Conservation (phyloP, 768 basidiomycete species). For the Phylloporus sp. region DNA sequence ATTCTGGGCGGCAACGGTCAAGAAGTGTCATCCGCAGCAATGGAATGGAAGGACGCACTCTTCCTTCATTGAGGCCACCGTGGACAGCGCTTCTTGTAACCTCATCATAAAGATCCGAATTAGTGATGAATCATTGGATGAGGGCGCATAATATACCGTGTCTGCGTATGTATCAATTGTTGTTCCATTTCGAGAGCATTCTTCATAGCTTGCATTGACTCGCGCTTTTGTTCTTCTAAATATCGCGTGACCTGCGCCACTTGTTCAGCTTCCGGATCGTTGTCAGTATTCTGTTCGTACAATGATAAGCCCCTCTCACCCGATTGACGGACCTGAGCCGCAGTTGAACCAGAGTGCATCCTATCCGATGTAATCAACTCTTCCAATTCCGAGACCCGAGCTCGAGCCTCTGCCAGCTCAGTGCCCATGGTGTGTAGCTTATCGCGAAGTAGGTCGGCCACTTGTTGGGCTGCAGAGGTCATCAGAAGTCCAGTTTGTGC, state of each 20-base stretch:
- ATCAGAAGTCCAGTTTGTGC: neutral
- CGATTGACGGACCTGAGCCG: conserved; percentile 24
- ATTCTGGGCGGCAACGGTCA: conserved; percentile 21
- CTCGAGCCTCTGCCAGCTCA: conserved; percentile 41
- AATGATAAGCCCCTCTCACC: conserved; percentile 11
- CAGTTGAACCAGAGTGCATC: conserved; percentile 18
- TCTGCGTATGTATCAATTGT: conserved; percentile 19
- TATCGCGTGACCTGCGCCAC: conserved; percentile 22
- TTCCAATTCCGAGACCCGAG: conserved; percentile 39
- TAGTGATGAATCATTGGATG: conserved; percentile 1
- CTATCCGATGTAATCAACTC: conserved; percentile 16
- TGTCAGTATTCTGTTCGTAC: conserved; percentile 11
- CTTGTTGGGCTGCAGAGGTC: conserved; percentile 41
- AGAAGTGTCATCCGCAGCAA: conserved; percentile 4
- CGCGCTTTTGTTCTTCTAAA: conserved; percentile 28
- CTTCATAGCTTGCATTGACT: conserved; percentile 22
- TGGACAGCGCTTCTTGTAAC: conserved; percentile 25
- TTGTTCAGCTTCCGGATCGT: conserved; percentile 15
- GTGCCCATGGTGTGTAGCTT: conserved; percentile 40
- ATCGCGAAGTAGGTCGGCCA: conserved; percentile 46
- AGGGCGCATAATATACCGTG: conserved; percentile 13
- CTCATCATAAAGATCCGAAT: conserved; percentile 15
- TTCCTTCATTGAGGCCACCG: conserved; percentile 28
- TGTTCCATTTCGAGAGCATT: conserved; percentile 27
- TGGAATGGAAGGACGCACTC: conserved; percentile 28